Base-by-base conservation (phyloP, 345 rosid genomes). In the Laguncularia racemosa region DNA sequence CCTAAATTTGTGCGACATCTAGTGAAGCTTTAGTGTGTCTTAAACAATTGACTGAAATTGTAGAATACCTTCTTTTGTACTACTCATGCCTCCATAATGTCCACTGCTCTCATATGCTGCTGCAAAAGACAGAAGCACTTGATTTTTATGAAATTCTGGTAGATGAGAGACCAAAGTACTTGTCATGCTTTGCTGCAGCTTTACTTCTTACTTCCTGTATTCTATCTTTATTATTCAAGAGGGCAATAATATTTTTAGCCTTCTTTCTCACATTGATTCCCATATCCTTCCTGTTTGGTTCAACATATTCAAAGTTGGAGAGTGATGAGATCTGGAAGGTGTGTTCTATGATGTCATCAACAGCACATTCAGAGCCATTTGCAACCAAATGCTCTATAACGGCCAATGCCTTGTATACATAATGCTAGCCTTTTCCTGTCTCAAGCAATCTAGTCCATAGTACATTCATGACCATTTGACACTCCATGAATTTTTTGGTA, bases 311-410 rank as follows among this genome's bases (percentile, higher is more conserved):
- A 76, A 90, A 95, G 77, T 87, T 95, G 53, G 91, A 67, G 69
- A 95, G 96, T 47, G 99, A 82, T 51, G 97, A 88, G 61, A 95
- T 87, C 81, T 88, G 99, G 76, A 72, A 90, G 50, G 96, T 87
- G 58, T 95, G 99, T 69, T 93, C 99, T 33, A 90, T 82, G 60
- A 95, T 90, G 63, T 90, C 99, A 67, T 95, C 99, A 53, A 90
- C 96, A 0, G 96, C 99, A 67, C 92, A 84, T 54, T 93, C 97
- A n/a, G 99, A 95, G 63, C 99, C 99, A 58, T 95, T 89, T 54
- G 95, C 84, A 64, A 95, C 73, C 78, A 95, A 77, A 77, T 87
- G 88, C 63, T 95, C 99, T 52, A 90, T 74, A 60, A 95, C 99
- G 65, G 97, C 73, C 74, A 90, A 65, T 67, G 96, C 90, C 95